Base-by-base conservation (phyloP, 2,329 filamentous ascomycete species). In the Fusarium sp. region DNA sequence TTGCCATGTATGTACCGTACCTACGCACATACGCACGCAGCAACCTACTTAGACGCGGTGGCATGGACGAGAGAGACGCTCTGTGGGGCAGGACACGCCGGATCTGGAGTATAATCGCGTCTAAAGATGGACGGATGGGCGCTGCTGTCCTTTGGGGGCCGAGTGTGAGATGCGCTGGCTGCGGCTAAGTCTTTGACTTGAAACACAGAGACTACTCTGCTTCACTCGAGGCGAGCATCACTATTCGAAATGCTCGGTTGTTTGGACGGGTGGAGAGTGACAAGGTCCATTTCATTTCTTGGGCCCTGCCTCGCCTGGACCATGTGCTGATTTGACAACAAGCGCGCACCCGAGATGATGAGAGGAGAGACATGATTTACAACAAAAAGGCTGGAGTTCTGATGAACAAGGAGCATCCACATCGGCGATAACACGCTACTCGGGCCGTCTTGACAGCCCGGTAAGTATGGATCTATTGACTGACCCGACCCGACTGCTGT, bases 241-340 rank as follows among this genome's bases (percentile, higher is more conserved):
- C 14, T 47, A 38, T 47, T 32, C 10, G 22, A 35, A 43, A 47
- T 43, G 22, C 30, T 61, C 58, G 38, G 38, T 25, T 61, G 37
- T 40, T 32, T 30, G 40, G 40, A 32, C 25, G 35, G 61, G 62
- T 61, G 56, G 50, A 60, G 38, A 58, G 67, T 52, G 56, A 47
- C 57, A 40, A 17, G 22, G 37, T 8, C 57, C 57, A 60, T 60
- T 27, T 61, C 40, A 45, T 60, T 60, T 65, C 22, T 45, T 50
- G 35, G 40, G 38, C 10, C 64, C 68, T 60, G 11, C 69, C 69
- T 61, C 35, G 45, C 32, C 38, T 65, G 14, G n/a, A 35, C 27
- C 40, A 22, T 71, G 25, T 52, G 64, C 58, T 72, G 68, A 65
- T 72, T 69, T 27, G 65, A 72, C 32, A 43, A 66, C 43, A 69